A percentile compares a stretch with the other conserved stretches of the same genome.
Conservation (phyloP, 1,284 basidiomycete species). For the Caloboletus inedulis region DNA sequence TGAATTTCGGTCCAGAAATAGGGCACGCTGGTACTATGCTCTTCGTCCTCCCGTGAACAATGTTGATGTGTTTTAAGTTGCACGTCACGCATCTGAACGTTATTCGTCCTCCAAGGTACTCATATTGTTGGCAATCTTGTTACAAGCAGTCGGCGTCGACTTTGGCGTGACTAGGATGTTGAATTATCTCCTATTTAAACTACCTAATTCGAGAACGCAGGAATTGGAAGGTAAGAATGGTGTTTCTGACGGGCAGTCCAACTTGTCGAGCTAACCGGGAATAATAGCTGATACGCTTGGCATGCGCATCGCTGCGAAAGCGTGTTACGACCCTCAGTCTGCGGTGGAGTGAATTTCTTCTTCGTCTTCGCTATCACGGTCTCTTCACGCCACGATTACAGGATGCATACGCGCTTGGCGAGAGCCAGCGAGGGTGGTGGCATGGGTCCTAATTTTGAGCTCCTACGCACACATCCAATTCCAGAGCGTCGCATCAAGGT, state of each 20-base stretch:
- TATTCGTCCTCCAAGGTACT: conserved; percentile 60
- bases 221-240: conserved; percentile 72
- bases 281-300: conserved; percentile 73
- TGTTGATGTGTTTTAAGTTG: conserved; percentile 45
- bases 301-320: conserved; percentile 66
- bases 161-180: conserved; percentile 42
- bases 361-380: neutral
- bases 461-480: conserved; percentile 76
- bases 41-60: neutral
- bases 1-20: conserved; percentile 55
- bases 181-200: conserved; percentile 59
- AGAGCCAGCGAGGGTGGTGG: conserved; percentile 44
- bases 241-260: neutral
- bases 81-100: conserved; percentile 73
- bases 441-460: conserved; percentile 39
- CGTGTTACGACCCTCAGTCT: conserved; percentile 79
- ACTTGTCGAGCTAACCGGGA: conserved; percentile 4
- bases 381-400: conserved; percentile 28
- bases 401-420: conserved; percentile 67
- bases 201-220: conserved; percentile 82
- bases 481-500: conserved; percentile 70
- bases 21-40: conserved; percentile 68
- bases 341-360: conserved; percentile 58
- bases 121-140: conserved; percentile 45
- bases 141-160: conserved; percentile 58